Evolutionary conservation across 345 rosid genomes (phyloP).

Genomic region (Eucalyptus tenuipes): DNA sequence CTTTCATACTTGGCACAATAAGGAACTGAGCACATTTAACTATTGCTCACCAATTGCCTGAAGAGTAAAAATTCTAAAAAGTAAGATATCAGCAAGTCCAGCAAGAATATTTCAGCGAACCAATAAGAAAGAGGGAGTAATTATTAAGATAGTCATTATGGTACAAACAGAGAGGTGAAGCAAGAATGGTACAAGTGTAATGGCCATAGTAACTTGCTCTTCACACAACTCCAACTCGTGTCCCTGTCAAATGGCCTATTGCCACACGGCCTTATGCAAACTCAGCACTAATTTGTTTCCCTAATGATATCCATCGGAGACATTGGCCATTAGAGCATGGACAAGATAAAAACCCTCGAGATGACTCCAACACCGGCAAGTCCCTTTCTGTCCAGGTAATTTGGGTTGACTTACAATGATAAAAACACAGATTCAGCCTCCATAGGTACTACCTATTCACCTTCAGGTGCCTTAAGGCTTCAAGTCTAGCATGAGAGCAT

Average conservation of each 20-base stretch:
- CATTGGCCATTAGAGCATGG: background rate
- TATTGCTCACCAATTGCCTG: background rate
- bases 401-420: background rate
- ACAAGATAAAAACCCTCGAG: background rate
- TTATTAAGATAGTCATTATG: background rate
- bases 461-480: background rate
- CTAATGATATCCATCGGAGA: background rate
- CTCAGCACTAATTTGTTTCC: background rate
- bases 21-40: background rate
- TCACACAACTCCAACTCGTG: background rate
- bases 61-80: background rate
- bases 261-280: background rate
- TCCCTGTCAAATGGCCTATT: background rate
- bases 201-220: background rate
- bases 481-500: background rate
- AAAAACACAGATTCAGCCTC: background rate
- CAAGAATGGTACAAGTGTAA: background rate
- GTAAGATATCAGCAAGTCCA: background rate
- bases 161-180: background rate
- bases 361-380: background rate
- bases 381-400: background rate
- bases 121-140: background rate
- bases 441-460: background rate
- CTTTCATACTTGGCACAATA: background rate
- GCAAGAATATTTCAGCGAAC: background rate